phyloP scores from a whole-genome alignment of 352 stramenopile species.

The Pythium monospermum region DNA sequence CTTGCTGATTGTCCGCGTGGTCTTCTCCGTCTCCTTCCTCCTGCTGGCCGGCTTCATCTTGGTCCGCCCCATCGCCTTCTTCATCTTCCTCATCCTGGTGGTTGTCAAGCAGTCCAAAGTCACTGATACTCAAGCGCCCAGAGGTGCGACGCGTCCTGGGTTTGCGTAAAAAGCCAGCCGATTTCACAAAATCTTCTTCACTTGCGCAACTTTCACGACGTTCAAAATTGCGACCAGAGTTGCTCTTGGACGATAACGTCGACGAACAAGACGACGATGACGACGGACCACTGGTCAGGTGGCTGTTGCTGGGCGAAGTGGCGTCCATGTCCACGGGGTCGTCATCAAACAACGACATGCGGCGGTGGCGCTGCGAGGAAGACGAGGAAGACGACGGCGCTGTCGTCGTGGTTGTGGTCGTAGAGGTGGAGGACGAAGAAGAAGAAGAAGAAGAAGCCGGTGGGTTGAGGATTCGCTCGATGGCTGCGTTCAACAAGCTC shows the following conservation, averaged over 20 bases:
- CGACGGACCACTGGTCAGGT: no score
- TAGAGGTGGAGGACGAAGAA: not conserved
- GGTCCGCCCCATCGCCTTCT: conserved; percentile 19
- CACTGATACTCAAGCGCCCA: conserved; percentile 59
- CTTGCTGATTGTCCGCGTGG: conserved; percentile 1
- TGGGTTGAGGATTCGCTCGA: conserved; percentile 45
- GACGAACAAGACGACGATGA: conserved; percentile 26
- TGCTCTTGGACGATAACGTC: conserved; percentile 26
- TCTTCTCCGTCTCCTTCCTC: not conserved
- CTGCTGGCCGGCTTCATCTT: conserved; percentile 18
- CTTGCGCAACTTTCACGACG: conserved; percentile 45
- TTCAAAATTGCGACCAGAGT: conserved; percentile 30
- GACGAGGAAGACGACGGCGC: not conserved
- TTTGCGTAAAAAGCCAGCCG: conserved; percentile 59
- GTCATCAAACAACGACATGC: conserved; percentile 22
- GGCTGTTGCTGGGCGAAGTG: conserved; percentile 23
- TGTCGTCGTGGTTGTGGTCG: not conserved
- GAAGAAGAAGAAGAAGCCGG: no score
- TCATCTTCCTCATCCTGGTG: conserved; percentile 18
- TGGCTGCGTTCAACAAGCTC: conserved; percentile 32
- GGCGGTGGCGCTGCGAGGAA: conserved; percentile 9
- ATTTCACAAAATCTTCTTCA: conserved; percentile 61
- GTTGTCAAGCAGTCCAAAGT: conserved; percentile 67
- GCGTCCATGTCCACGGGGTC: conserved; percentile 14
- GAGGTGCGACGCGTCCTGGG: conserved; percentile 47